These are phyloP conservation scores for Dendrostoma leiphaemia DNA, from an alignment of 2,329 filamentous ascomycete species.

Conservation along the genomic window DNA sequence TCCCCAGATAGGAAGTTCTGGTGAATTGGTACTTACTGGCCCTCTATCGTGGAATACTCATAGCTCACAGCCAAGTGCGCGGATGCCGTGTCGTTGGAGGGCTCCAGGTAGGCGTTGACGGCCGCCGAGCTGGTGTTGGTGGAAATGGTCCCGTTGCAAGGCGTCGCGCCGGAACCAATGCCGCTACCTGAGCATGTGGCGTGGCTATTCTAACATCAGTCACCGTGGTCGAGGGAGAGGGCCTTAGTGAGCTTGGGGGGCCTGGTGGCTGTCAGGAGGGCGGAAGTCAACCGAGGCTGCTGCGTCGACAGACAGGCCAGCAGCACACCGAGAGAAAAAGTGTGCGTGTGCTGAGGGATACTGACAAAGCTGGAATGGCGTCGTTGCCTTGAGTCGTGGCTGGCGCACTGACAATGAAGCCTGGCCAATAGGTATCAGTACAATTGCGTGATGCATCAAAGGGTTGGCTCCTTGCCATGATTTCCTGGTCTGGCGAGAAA, in stretches of 20 bases:
- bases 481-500: too few species aligned
- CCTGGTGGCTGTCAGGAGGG: too few species aligned
- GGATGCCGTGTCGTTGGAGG: slow-evolving; percentile 7
- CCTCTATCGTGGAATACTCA: slow-evolving; percentile 7
- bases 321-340: too few species aligned
- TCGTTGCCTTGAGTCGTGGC: background rate
- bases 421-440: background rate
- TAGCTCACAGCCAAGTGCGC: slow-evolving; percentile 16
- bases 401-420: slow-evolving; percentile 12
- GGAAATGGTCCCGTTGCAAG: slow-evolving; percentile 5
- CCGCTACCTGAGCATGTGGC: slow-evolving; percentile 11
- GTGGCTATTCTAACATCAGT: background rate
- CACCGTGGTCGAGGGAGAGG: background rate
- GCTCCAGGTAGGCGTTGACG: slow-evolving; percentile 11
- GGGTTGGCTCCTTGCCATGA: background rate
- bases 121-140: background rate
- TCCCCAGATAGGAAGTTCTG: background rate
- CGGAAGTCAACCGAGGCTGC: too few species aligned
- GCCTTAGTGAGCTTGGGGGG: too few species aligned
- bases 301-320: background rate
- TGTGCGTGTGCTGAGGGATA: background rate
- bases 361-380: slow-evolving; percentile 1
- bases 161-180: slow-evolving; percentile 3
- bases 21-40: slow-evolving; percentile 7
- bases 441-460: background rate